Base-by-base conservation (phyloP, 441 rosid species). In the Adansonia madagascariensis region DNA sequence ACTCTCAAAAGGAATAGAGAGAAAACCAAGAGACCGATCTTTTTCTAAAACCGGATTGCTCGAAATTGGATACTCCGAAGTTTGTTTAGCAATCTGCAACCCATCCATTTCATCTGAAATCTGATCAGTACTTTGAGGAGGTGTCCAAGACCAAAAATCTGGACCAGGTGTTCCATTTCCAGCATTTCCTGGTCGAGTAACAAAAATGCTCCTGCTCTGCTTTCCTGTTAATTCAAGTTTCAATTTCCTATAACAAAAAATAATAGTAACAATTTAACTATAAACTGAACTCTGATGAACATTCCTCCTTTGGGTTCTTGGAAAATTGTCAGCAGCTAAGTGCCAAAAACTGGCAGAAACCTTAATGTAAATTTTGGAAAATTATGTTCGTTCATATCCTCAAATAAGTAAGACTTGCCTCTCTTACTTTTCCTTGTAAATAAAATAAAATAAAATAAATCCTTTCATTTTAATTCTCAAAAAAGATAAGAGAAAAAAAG, bases 61-160 rank as follows among this genome's bases (percentile, higher is more conserved):
- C 8, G 73, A 78, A 66, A 80, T 46, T 8, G 88, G 84, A 86
- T 71, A 72, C 24, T 59, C 79, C 4, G 81, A 70, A 77, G 91
- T 57, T 60, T 83, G 75, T 27, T 46, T 75, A 53, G 82, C 79
- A 59, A 76, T 71, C 80, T 66, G 84, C 80, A 86, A 56, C 24
- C 79, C 82, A 20, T 64, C 47, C 3, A 9, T 62, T 74, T 44
- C 79, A 76, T 59, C 77, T 15, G 80, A 64, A 74, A 27, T 81
- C 31, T 76, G 59, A 39, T 83, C 87, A 39, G 71, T 79, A 18
- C 56, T 83, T 27, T 80, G 73, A 82, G 94, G 91, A 71, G 99
- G 98, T 0, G 89, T 75, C 99, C 98, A 92, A 5, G 97, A 91
- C 99, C 98, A 95, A 87, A 95, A 95, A 78, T 95, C 97, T 0